These are phyloP conservation scores for Amphibolis antarctica DNA, from an alignment of 106 monocot species.

Conservation along the genomic window DNA sequence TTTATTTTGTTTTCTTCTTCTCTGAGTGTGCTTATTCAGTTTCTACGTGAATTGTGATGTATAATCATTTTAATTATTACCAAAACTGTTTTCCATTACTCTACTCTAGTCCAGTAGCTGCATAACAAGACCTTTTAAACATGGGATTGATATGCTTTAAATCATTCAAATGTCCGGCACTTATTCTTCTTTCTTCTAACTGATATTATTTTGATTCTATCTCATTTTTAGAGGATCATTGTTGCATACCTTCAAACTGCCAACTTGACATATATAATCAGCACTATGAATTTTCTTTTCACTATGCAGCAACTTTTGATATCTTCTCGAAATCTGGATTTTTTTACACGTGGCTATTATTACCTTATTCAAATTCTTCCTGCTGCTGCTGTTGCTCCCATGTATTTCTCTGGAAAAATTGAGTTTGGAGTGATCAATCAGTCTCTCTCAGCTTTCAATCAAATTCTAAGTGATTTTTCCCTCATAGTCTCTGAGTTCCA, in stretches of 20 bases:
- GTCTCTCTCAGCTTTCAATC: constrained; percentile 97
- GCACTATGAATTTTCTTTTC: neutral
- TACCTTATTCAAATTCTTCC: constrained; percentile 96
- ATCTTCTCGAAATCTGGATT: constrained; percentile 85
- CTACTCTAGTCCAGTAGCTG: too few relatives aligned
- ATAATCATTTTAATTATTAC: too few relatives aligned
- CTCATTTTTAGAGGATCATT: neutral
- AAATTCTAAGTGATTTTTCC: constrained; percentile 87
- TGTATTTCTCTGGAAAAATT: constrained; percentile 97
- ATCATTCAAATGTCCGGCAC: too few relatives aligned
- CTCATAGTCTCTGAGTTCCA: constrained; percentile 94
- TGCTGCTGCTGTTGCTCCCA: constrained; percentile 94
- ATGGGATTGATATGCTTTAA: too few relatives aligned
- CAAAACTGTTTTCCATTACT: too few relatives aligned
- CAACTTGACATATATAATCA: neutral
- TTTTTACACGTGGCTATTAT: constrained; percentile 85
- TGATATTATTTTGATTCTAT: too few relatives aligned
- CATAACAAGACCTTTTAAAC: too few relatives aligned
- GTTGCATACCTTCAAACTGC: neutral
- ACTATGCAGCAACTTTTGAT: constrained; percentile 76
- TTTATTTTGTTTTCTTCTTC: too few relatives aligned
- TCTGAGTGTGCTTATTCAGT: too few relatives aligned
- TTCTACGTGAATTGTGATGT: too few relatives aligned
- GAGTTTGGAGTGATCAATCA: constrained; percentile 99
- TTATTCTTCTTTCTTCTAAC: too few relatives aligned